These are phyloP conservation scores for Brasenia schreberi DNA, from an alignment of 164 flowering plant species.

Conservation along the genomic window DNA sequence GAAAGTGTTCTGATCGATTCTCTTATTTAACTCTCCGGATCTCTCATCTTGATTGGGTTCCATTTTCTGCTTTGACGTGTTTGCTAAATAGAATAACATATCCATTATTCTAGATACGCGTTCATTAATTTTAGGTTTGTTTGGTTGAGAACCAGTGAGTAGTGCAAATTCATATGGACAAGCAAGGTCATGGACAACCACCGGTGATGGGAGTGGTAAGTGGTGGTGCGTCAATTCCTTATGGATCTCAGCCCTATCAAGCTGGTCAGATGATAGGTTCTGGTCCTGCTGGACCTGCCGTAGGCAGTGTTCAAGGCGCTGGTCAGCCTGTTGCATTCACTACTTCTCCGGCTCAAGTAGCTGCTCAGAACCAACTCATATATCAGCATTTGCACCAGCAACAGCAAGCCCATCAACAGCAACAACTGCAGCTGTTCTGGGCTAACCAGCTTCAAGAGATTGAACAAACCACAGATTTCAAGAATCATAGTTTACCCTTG, in stretches of 20 bases:
- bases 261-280: slow-evolving; percentile 43
- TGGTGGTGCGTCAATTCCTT: slow-evolving; percentile 30
- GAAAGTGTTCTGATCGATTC: too few relatives aligned
- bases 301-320: slow-evolving; percentile 18
- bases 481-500: slow-evolving; percentile 68
- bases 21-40: too few relatives aligned
- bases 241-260: slow-evolving; percentile 29
- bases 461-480: slow-evolving; percentile 51
- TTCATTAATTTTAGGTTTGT: too few relatives aligned
- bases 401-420: slow-evolving; percentile 53
- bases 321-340: slow-evolving; percentile 22
- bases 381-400: slow-evolving; percentile 64
- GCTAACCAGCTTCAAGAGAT: slow-evolving; percentile 48
- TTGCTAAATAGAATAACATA: too few relatives aligned
- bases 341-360: slow-evolving; percentile 36
- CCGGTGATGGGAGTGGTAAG: slow-evolving; percentile 28
- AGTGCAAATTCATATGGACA: slow-evolving; percentile 26
- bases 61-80: too few relatives aligned
- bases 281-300: slow-evolving; percentile 21
- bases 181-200: slow-evolving; percentile 46
- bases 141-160: too few relatives aligned
- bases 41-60: too few relatives aligned
- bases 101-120: too few relatives aligned
- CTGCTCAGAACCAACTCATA: slow-evolving; percentile 51
- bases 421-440: slow-evolving; percentile 63